phyloP scores from a whole-genome alignment of 257 asterid genomes.

The Solanum etuberosum region DNA sequence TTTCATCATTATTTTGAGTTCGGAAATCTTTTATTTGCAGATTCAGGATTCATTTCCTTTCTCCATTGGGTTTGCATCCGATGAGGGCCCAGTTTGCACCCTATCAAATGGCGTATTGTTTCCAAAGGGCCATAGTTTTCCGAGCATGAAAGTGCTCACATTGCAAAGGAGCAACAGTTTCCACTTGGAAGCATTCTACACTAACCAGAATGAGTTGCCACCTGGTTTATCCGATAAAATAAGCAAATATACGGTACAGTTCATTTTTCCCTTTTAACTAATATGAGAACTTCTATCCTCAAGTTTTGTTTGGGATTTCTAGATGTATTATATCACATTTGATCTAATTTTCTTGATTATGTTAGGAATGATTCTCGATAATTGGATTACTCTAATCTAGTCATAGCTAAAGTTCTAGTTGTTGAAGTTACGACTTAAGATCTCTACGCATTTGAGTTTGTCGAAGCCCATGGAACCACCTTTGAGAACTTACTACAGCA shows the following conservation, averaged over 20 bases:
- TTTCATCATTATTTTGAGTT: neutral
- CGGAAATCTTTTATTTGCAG: slow-evolving; percentile 32
- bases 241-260: slow-evolving; percentile 57
- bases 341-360: neutral
- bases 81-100: slow-evolving; percentile 39
- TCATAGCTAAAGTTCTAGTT: neutral
- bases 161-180: slow-evolving; percentile 55
- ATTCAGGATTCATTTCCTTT: slow-evolving; percentile 87
- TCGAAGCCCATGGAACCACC: neutral
- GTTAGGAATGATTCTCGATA: neutral
- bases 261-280: neutral
- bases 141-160: slow-evolving; percentile 60
- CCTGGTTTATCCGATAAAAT: slow-evolving; percentile 48
- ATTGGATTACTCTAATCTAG: neutral
- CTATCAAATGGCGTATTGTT: slow-evolving; percentile 43
- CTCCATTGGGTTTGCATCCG: slow-evolving; percentile 70
- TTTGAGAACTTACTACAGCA: neutral
- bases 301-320: neutral
- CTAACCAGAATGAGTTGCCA: slow-evolving; percentile 68
- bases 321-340: neutral
- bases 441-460: neutral
- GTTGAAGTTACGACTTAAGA: neutral
- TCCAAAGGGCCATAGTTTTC: slow-evolving; percentile 59
- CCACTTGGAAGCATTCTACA: slow-evolving; percentile 55
- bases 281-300: neutral